phyloP scores from a whole-genome alignment of 345 rosid genomes.

The Mercurialis annua region DNA sequence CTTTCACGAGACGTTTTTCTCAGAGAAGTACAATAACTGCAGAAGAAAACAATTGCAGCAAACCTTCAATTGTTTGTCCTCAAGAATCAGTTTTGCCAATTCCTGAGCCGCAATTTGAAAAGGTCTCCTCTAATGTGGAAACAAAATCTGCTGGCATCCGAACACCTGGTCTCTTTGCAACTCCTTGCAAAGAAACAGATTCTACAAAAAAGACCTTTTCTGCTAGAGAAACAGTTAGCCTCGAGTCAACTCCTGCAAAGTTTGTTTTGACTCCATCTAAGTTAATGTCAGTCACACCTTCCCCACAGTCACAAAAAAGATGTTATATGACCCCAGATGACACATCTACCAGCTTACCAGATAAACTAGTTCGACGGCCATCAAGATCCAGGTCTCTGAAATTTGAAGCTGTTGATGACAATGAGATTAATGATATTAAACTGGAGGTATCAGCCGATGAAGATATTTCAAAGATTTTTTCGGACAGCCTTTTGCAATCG shows the following conservation, averaged over 20 bases:
- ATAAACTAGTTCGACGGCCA: conserved; percentile 62
- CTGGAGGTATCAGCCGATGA: conserved; percentile 26
- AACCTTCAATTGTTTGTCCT: conserved; percentile 6
- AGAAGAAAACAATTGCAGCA: background rate
- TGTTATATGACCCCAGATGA: conserved; percentile 50
- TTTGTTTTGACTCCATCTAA: conserved; percentile 53
- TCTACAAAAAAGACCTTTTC: conserved; percentile 14
- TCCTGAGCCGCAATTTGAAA: conserved; percentile 8
- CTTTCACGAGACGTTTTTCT: conserved; percentile 47
- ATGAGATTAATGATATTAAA: conserved; percentile 24
- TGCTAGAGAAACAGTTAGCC: conserved; percentile 24
- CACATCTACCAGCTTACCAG: conserved; percentile 31
- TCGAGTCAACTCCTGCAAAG: conserved; percentile 61
- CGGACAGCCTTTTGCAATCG: conserved; percentile 50
- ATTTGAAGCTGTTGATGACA: conserved; percentile 46
- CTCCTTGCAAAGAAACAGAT: conserved; percentile 40
- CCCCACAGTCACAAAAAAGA: conserved; percentile 44
- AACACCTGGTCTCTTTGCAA: conserved; percentile 19
- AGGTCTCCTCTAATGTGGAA: conserved; percentile 23
- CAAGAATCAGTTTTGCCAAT: conserved; percentile 20
- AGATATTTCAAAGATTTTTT: conserved; percentile 49
- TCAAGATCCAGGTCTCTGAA: conserved; percentile 55
- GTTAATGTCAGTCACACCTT: conserved; percentile 44
- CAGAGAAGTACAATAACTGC: conserved; percentile 13
- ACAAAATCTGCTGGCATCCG: background rate